Base-by-base conservation (phyloP, 768 basidiomycete species). In the Naganishia vaughanmartiniae region DNA sequence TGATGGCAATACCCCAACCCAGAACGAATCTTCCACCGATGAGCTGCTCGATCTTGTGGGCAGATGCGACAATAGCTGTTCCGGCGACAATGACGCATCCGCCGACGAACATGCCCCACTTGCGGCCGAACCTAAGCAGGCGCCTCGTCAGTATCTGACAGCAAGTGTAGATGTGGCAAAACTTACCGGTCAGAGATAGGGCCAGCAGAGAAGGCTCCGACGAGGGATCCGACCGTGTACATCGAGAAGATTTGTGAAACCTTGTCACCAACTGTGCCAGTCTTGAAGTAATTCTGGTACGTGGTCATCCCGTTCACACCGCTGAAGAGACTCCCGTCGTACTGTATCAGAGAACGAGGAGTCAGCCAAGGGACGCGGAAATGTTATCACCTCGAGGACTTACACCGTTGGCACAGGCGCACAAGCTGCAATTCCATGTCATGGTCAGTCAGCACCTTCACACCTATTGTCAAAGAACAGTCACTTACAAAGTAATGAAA, bases 1-100 rank as follows among this genome's bases (percentile, higher is more conserved):
- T 76, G 73, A 81, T 78, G 65, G 75, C 72, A 19, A 87, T 85
- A 70, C 86, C 85, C 73, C 86, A 85, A 33, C 87, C 86, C 45
- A 87, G 82, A 51, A 86, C 79, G 73, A 80, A 80, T 45, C 77
- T 74, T 54, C 86, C 87, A 24, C 79, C 85, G 45, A 87, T 81
- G 65, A 88, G 84, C 72, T 87, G 86, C 6, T 79, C 68, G 28
- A 82, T 79, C 65, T 80, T 77, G 70, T 83, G 83, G 4, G 86
- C 82, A 9, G 84, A 80, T 4, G 85, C 84, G 39, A 85, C 81
- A 46, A 85, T 82, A 56, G 85, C 76, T 48, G 85, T 83, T 34
- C 86, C 86, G 81, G 70, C 33, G 48, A 74, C 72, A 65, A 74
- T 76, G 48, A 73, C 65, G 19, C 39, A 34, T 60, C 70, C 70